These are phyloP conservation scores for Zymoseptoria ardabiliae DNA, from an alignment of 2,329 filamentous ascomycete species.

Conservation along the genomic window DNA sequence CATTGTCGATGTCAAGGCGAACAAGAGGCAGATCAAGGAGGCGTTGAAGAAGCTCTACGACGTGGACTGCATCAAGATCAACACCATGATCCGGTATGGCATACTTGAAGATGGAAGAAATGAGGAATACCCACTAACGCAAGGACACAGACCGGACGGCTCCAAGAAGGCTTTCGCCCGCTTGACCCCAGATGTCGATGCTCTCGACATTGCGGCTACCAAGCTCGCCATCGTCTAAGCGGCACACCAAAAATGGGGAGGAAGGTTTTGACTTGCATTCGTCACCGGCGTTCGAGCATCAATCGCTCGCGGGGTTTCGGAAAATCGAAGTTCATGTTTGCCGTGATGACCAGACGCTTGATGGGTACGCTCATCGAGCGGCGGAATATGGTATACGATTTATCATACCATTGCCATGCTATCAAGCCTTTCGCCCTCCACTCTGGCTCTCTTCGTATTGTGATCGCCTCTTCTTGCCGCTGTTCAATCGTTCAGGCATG, in stretches of 20 bases:
- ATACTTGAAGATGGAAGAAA: slow-evolving; percentile 23
- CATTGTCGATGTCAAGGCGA: slow-evolving; percentile 61
- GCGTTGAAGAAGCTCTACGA: slow-evolving; percentile 99
- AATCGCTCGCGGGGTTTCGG: slow-evolving; percentile 4
- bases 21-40: slow-evolving; percentile 99
- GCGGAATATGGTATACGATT: slow-evolving; percentile 11
- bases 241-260: slow-evolving; percentile 1
- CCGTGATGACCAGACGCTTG: background rate
- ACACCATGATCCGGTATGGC: slow-evolving; percentile 87
- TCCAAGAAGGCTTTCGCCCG: slow-evolving; percentile 98
- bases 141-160: slow-evolving; percentile 67
- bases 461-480: background rate
- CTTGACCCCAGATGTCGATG: slow-evolving; percentile 92
- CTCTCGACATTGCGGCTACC: slow-evolving; percentile 97
- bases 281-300: slow-evolving; percentile 16
- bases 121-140: background rate
- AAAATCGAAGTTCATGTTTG: slow-evolving; percentile 7
- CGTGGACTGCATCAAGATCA: slow-evolving; percentile 97
- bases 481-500: no score
- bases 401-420: slow-evolving; percentile 17
- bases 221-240: slow-evolving; percentile 95
- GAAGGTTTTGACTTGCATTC: slow-evolving; percentile 34
- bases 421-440: slow-evolving; percentile 6
- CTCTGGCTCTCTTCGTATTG: background rate
- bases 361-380: slow-evolving; percentile 4